Base-by-base conservation (phyloP, 805 yeast species). In the Schwanniomyces pseudopolymorphus region DNA sequence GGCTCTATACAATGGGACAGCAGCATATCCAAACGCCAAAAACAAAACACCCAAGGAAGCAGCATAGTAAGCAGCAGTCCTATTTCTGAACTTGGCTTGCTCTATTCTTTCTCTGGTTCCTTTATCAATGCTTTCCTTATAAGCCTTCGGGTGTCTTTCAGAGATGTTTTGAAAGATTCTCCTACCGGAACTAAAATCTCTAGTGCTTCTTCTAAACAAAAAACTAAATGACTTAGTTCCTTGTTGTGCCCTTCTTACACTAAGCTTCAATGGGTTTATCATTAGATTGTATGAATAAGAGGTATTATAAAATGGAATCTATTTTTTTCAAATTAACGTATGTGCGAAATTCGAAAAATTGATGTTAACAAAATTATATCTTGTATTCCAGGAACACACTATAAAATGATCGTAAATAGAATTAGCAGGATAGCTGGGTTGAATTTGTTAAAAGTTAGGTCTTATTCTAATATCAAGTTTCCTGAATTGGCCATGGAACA, bases 1-100 rank as follows among this genome's bases (percentile, higher is more conserved):
- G 7, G 91, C 89, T 54, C 97, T 74, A 66, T 94, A 94, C 5
- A 94, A 69, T 4, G 98, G 98, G 16, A 94, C 99, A 0, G 97
- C 88, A 8, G 90, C 87, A 66, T 89, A 94, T 0, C 96, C 79
- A 5, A 92, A 71, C 0, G 96, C 88, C 14, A 89, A 67, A 51
- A 89, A 87, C 2, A 82, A 68, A 24, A 91, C 67, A 10, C 83
- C 82, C 17, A 89, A 72, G n/a, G 92, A 84, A 1, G 80, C 71
- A 11, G 85, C 71, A 59, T 88, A 88, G 60, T 82, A 78, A 2
- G 84, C 78, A 6, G 84, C 80, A 0, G 92, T 79, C 36, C 72
- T 64, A 55, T 79, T 78, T 47, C 70, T 74, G 42, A 47, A 59
- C 41, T 57, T 60, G 28, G 63, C 61, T 40, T 57, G 53, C 39